Base-by-base conservation (phyloP, 2,329 filamentous ascomycete species). In the Annulohypoxylon truncatum region DNA sequence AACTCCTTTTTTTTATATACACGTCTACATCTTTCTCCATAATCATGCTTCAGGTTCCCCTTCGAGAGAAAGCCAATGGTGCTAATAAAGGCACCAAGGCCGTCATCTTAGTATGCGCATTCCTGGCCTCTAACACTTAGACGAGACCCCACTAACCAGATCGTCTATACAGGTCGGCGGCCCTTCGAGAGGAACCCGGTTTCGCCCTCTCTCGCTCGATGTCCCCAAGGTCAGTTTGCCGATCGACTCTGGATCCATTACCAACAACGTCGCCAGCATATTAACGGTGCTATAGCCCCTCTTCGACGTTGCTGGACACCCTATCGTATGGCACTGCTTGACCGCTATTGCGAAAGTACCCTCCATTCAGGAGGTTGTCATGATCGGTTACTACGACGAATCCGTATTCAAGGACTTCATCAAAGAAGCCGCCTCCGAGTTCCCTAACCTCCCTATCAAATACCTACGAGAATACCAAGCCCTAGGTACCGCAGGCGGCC, bases 341-440 rank as follows among this genome's bases (percentile, higher is more conserved):
- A 92, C 91, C 76, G 94, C 96, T 76, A 88, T 98, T 76, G 90
- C 92, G 72, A 96, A 94, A 79, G 92, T 98, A 66, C 91, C 93
- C 75, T 91, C 92, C 76, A 87, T 99, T 80, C 92, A 94, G 78
- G 96, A 99, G 82, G 95, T 99, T 74, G 94, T 96, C 84, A 90
- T 99, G 77, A 96, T 99, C 77, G 96, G 96, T 77, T 99, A 99
- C 88, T 99, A 98, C 81, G 96, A 99, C 79, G 96, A 98, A 83
- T 87, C 89, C 46, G 93, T 98, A 75, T 97, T 98, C 87, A 92
- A 94, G 76, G 94, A 97, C 82, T 98, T 98, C 83, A 97, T 98
- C 85, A 97, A 97, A 82, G 92, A 97, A 78, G 89, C 94, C 66
- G 85, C 89, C 66, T 88, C 88, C 79, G 91, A 93, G 78, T 97